Evolutionary conservation across 345 rosid genomes (phyloP).

Genomic region (Salix brachista): DNA sequence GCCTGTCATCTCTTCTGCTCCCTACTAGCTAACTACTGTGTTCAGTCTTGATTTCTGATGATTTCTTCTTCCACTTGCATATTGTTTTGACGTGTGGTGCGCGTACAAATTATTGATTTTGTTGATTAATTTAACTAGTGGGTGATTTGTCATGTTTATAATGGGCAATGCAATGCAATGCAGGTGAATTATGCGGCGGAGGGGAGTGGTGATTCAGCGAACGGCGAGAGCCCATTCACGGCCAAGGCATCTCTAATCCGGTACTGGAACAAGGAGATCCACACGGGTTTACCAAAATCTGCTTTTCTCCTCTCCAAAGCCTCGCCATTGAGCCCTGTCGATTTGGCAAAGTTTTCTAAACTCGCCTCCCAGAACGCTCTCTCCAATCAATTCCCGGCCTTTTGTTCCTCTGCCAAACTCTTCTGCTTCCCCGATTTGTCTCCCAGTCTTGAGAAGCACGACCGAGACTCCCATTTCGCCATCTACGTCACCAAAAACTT

Average conservation of each 20-base stretch:
- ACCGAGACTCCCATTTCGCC: conserved; percentile 47
- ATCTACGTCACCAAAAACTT: conserved; percentile 59
- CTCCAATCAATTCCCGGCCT: conserved; percentile 52
- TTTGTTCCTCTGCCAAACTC: conserved; percentile 79
- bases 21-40: background rate
- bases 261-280: conserved; percentile 84
- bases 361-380: conserved; percentile 61
- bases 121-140: too few species aligned
- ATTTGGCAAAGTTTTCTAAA: conserved; percentile 59
- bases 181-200: conserved; percentile 10
- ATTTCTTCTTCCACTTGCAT: too few species aligned
- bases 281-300: conserved; percentile 37
- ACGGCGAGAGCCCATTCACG: conserved; percentile 58
- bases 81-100: background rate
- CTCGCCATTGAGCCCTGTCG: conserved; percentile 63
- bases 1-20: background rate
- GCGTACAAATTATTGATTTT: background rate
- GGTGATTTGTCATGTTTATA: too few species aligned
- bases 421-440: conserved; percentile 60
- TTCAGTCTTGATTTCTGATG: background rate
- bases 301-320: conserved; percentile 69
- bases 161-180: conserved; percentile 8
- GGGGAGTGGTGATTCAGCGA: background rate
- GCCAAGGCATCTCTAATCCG: conserved; percentile 72
- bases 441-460: conserved; percentile 8